Base-by-base conservation (phyloP, 495 filamentous ascomycete genomes). In the Aspergillus avenaceus region DNA sequence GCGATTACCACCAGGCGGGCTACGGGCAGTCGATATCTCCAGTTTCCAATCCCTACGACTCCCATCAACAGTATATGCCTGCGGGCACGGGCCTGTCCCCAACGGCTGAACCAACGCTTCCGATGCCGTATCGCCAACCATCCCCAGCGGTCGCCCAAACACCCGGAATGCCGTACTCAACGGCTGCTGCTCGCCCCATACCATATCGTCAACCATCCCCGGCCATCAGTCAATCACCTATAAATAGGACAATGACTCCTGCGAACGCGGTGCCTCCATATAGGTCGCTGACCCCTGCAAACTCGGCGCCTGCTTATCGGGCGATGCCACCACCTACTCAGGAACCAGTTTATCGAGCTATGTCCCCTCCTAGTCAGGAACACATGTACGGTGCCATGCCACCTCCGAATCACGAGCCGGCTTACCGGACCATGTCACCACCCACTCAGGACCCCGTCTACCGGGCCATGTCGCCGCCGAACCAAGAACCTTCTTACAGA, bases 91-190 rank as follows among this genome's bases (percentile, higher is more conserved):
- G 42, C 29, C 24, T 53, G 26, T 36, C 50, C 18, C 29, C 45
- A 2, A 41, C 45, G 37, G 58, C 50, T 52, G 48, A 54, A 24
- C 43, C 42, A 14, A 31, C 51, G 45, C 53, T 56, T 21, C 55
- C 55, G 16, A 49, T 59, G 2, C 55, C 59, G 43, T 58, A 56
- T 29, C 66, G 67, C 27, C 64, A 71, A 28, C 60, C 61, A 1
- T 68, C 62, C 8, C 54, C 62, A 45, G 63, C 59, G 38, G 59
- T 64, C 12, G 58, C 47, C 38, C 62, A 61, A 34, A 23, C 26
- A 27, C 48, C 38, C n/a, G 42, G 16, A 12, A 25, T 27, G 42
- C 12, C 26, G 8, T 19, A 14, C 6, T 31, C 26, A 7, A 25
- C 37, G 24, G 47, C 41, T 9, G 37, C 36, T 9, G 21, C 36